A percentile compares a stretch with the other conserved stretches of the same genome.
Evolutionary conservation across 352 stramenopile species (phyloP).

Genomic region (Globisporangium yorkense): DNA sequence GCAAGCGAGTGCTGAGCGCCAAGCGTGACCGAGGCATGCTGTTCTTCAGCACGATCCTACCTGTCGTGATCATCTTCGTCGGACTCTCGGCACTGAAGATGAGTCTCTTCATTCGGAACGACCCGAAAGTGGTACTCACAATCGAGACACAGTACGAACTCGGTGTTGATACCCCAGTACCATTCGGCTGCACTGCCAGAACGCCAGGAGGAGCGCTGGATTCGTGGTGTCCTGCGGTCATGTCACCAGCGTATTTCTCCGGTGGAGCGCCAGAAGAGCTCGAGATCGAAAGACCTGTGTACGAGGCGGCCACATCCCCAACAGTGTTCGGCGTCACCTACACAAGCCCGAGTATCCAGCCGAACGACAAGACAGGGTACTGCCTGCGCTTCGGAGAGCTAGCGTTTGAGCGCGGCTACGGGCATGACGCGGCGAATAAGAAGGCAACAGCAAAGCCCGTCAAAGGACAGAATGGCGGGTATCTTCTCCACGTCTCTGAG

Average conservation of each 20-base stretch:
- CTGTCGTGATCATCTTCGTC: constrained; percentile 57
- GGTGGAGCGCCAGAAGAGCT: constrained; percentile 26
- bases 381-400: constrained; percentile 53
- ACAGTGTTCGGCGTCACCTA: constrained; percentile 56
- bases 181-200: constrained; percentile 33
- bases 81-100: constrained; percentile 54
- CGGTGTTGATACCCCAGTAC: constrained; percentile 28
- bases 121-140: constrained; percentile 38
- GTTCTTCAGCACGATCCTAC: constrained; percentile 68
- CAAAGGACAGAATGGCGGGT: constrained; percentile 45
- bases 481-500: constrained; percentile 37
- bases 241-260: constrained; percentile 20
- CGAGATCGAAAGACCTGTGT: constrained; percentile 29
- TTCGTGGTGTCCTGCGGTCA: constrained; percentile 15
- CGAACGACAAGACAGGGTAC: constrained; percentile 49
- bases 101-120: constrained; percentile 41
- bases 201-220: neutral
- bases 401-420: constrained; percentile 43
- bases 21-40: constrained; percentile 65
- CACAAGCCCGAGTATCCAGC: constrained; percentile 22
- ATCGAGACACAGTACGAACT: constrained; percentile 25
- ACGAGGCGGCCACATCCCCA: constrained; percentile 21
- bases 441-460: constrained; percentile 3
- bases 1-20: constrained; percentile 46
- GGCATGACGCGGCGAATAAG: constrained; percentile 14